Percentiles rank a stretch among this genome's conserved stretches.
Evolutionary conservation across 2,329 filamentous ascomycete genomes (phyloP).

Genomic region (Calycina herbarum): DNA sequence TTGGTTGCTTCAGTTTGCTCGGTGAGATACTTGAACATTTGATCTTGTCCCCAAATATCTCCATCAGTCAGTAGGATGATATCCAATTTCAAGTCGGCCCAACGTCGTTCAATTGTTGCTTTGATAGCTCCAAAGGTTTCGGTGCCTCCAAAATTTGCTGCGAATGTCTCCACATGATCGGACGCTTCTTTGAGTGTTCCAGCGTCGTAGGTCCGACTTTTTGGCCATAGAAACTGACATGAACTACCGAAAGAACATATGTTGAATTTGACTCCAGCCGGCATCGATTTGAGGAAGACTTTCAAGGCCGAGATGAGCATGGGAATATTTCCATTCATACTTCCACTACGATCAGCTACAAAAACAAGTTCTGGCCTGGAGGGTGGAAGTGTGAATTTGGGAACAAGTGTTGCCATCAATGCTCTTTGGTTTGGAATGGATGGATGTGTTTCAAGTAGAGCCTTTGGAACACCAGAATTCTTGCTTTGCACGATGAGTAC

Average conservation of each 20-base stretch:
- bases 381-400: slow-evolving; percentile 62
- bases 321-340: slow-evolving; percentile 56
- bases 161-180: slow-evolving; percentile 44
- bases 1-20: slow-evolving; percentile 42
- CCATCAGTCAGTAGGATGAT: slow-evolving; percentile 59
- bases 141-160: slow-evolving; percentile 53
- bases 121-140: slow-evolving; percentile 50
- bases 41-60: slow-evolving; percentile 49
- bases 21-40: slow-evolving; percentile 48
- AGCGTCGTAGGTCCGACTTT: slow-evolving; percentile 49
- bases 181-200: slow-evolving; percentile 46
- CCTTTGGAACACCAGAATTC: slow-evolving; percentile 59
- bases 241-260: slow-evolving; percentile 64
- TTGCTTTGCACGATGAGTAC: slow-evolving; percentile 63
- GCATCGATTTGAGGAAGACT: slow-evolving; percentile 66
- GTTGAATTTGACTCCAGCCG: slow-evolving; percentile 65
- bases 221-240: slow-evolving; percentile 48
- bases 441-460: slow-evolving; percentile 66
- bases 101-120: slow-evolving; percentile 45
- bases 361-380: slow-evolving; percentile 66
- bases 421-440: slow-evolving; percentile 61
- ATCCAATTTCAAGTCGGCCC: slow-evolving; percentile 50
- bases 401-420: slow-evolving; percentile 70
- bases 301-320: slow-evolving; percentile 57
- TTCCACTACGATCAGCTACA: slow-evolving; percentile 70